Conservation (phyloP, 805 yeast species). For the Hemisphaericaspora nanyangensis region DNA sequence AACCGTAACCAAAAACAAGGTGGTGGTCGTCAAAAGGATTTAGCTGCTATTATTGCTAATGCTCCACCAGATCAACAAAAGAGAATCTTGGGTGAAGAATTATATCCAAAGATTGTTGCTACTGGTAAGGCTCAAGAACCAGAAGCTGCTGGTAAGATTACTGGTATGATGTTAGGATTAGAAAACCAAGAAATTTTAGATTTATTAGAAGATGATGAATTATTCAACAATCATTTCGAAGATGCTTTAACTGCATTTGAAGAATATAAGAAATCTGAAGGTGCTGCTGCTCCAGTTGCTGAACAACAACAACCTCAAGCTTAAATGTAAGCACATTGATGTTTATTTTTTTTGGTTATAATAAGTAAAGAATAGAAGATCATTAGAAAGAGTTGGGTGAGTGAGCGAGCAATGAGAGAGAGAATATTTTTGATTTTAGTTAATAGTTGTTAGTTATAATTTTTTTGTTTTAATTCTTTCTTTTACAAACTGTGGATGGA, state of each 20-base stretch:
- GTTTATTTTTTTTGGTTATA: constrained; percentile 1
- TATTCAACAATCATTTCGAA: constrained; percentile 84
- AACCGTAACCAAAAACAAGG: constrained; percentile 43
- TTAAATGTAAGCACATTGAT: constrained; percentile 10
- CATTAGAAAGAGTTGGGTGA: neutral
- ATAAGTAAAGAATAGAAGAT: constrained; percentile 1
- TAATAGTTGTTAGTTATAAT: too few species aligned
- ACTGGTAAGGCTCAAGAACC: constrained; percentile 84
- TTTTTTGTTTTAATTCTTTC: too few species aligned
- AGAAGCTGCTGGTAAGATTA: constrained; percentile 96
- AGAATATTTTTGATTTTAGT: too few species aligned
- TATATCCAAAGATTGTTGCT: constrained; percentile 87
- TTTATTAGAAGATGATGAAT: constrained; percentile 83
- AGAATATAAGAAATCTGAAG: constrained; percentile 68
- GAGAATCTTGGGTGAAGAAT: constrained; percentile 96
- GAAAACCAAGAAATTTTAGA: constrained; percentile 87
- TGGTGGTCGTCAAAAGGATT: constrained; percentile 42
- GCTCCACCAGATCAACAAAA: constrained; percentile 89
- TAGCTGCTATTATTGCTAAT: constrained; percentile 60
- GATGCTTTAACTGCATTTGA: constrained; percentile 95
- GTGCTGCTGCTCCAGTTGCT: constrained; percentile 17
- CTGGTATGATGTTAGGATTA: constrained; percentile 97
- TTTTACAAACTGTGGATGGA: too few species aligned
- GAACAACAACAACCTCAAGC: constrained; percentile 17
- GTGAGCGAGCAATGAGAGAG: too few species aligned